phyloP scores from a whole-genome alignment of 2,329 filamentous ascomycete genomes.

The Colletotrichum sp. region DNA sequence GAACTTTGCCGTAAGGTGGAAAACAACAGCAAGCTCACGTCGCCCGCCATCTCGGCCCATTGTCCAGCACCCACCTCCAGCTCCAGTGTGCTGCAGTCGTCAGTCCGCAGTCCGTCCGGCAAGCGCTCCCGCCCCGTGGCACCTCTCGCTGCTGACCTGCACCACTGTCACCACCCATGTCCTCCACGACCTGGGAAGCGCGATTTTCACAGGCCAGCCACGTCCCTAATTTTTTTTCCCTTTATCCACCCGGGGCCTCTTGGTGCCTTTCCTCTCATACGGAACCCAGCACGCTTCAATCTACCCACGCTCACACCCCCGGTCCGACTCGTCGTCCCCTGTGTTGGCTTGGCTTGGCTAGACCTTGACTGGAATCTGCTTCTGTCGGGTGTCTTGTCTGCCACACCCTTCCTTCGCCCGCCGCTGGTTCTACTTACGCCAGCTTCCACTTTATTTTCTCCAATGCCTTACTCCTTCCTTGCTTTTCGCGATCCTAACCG shows the following conservation, averaged over 20 bases:
- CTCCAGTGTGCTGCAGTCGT: background rate
- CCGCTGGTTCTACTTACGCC: background rate
- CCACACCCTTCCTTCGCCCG: slow-evolving; percentile 20
- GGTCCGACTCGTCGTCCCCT: slow-evolving; percentile 1
- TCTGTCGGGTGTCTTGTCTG: slow-evolving; percentile 30
- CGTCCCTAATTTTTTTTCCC: background rate
- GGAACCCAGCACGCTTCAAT: slow-evolving; percentile 1
- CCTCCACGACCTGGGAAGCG: background rate
- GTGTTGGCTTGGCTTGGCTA: slow-evolving; percentile 13
- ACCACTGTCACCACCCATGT: background rate
- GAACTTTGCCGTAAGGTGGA: background rate
- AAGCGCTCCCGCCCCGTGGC: background rate
- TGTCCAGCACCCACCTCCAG: background rate
- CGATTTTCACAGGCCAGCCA: slow-evolving; percentile 7
- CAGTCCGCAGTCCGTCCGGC: background rate
- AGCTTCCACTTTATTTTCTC: slow-evolving; percentile 10
- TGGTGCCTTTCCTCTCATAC: background rate
- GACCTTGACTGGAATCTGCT: slow-evolving; percentile 24
- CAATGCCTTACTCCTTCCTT: slow-evolving; percentile 14
- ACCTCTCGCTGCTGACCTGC: background rate
- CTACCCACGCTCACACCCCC: slow-evolving; percentile 3
- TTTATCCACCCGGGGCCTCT: background rate
- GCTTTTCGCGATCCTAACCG: slow-evolving; percentile 16
- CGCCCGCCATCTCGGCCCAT: background rate
- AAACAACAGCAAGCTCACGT: background rate